phyloP scores from a whole-genome alignment of 192 early-diverging fungal genomes.

The Coemansia sp. region DNA sequence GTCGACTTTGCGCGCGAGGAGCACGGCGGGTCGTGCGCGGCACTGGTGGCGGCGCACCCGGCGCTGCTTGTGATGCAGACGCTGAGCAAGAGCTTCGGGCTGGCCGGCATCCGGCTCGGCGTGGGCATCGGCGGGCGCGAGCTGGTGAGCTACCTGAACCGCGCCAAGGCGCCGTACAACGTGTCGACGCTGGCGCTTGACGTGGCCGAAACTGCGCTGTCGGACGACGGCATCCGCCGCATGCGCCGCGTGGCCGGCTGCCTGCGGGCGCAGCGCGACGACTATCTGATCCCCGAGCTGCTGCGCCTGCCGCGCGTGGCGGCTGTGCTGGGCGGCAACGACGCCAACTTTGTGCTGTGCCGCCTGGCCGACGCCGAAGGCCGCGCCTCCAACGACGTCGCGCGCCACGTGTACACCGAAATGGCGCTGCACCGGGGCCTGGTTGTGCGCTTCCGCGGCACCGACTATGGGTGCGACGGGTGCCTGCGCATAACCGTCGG shows the following conservation, averaged over 20 bases:
- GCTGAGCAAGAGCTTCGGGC: constrained; percentile 96
- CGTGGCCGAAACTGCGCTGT: constrained; percentile 80
- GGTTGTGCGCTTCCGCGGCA: constrained; percentile 94
- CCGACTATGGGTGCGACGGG: constrained; percentile 89
- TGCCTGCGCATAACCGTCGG: constrained; percentile 96
- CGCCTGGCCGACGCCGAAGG: constrained; percentile 72
- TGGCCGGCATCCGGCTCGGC: constrained; percentile 95
- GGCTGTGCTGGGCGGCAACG: constrained; percentile 81
- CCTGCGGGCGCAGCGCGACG: constrained; percentile 69
- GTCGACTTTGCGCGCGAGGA: constrained; percentile 87
- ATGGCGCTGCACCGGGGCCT: constrained; percentile 87
- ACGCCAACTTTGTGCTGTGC: constrained; percentile 96
- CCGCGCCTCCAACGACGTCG: constrained; percentile 70
- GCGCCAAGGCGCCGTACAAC: constrained; percentile 99
- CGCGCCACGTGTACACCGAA: constrained; percentile 74
- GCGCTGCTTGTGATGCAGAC: constrained; percentile 98
- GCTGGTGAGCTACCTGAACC: constrained; percentile 91
- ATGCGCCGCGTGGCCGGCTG: constrained; percentile 67
- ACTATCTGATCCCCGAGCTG: constrained; percentile 66
- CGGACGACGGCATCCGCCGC: constrained; percentile 62
- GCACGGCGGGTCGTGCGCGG: constrained; percentile 70
- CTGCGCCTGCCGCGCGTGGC: constrained; percentile 67
- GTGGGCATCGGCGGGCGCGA: constrained; percentile 79
- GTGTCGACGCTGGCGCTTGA: constrained; percentile 86
- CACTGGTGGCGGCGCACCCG: constrained; percentile 83